Percentiles rank a stretch among this genome's conserved stretches.
These are phyloP conservation scores for Solanum aculeatissimum DNA, from an alignment of 305 asterid species.

Conservation along the genomic window DNA sequence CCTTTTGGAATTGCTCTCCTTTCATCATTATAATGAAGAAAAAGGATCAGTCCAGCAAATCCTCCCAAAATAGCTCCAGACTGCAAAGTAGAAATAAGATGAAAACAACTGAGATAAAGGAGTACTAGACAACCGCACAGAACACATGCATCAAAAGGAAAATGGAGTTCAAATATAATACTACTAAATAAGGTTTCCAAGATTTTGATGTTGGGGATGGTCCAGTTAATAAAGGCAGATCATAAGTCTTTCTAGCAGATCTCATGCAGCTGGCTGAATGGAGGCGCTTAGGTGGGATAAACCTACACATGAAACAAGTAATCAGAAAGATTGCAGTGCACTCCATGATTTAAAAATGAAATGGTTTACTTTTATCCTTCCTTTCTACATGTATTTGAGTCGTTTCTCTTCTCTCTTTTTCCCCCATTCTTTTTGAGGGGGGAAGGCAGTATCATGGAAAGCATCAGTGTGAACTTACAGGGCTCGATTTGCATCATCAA, in stretches of 20 bases:
- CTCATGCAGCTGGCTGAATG: slow-evolving; percentile 27
- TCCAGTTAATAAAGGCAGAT: slow-evolving; percentile 20
- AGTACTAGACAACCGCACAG: slow-evolving; percentile 1
- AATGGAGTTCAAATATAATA: slow-evolving; percentile 22
- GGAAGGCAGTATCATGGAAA: background rate
- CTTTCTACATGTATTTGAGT: background rate
- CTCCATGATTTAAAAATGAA: background rate
- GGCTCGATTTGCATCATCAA: background rate
- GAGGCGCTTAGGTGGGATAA: slow-evolving; percentile 23
- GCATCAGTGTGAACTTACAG: background rate
- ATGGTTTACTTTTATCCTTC: background rate
- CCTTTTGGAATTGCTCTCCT: slow-evolving; percentile 83
- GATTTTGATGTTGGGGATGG: slow-evolving; percentile 13
- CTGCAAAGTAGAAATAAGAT: slow-evolving; percentile 53
- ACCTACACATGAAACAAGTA: slow-evolving; percentile 15
- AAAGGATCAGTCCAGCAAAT: slow-evolving; percentile 48
- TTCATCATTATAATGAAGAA: slow-evolving; percentile 78
- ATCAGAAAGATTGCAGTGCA: background rate
- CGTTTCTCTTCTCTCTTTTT: background rate
- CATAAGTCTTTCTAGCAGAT: slow-evolving; percentile 18
- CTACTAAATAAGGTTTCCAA: slow-evolving; percentile 40
- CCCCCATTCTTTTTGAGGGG: background rate
- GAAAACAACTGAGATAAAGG: slow-evolving; percentile 19
- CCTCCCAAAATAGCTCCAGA: slow-evolving; percentile 71
- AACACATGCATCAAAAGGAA: slow-evolving; percentile 2